A percentile compares a stretch with the other conserved stretches of the same genome.
phyloP scores from a whole-genome alignment of 176 grass and related monocot genomes.

The Otatea glauca region DNA sequence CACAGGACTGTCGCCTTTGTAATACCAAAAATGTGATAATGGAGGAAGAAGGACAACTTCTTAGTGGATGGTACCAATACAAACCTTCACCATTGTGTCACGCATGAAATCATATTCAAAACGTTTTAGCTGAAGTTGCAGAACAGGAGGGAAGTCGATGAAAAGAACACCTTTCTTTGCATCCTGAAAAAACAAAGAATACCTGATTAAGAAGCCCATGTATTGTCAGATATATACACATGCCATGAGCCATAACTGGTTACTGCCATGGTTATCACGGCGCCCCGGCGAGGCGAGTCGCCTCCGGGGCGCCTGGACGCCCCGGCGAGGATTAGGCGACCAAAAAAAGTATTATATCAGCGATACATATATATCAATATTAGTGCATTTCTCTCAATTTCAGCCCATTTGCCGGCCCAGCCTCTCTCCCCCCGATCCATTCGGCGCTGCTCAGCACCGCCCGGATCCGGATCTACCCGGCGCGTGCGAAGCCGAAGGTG shows the following conservation, averaged over 20 bases:
- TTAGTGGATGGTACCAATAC: constrained; percentile 44
- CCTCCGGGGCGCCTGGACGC: too few relatives aligned
- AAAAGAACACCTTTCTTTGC: constrained; percentile 99
- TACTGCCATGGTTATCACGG: background rate
- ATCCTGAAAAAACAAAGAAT: constrained; percentile 73
- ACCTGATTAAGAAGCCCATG: constrained; percentile 18
- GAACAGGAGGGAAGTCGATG: constrained; percentile 95
- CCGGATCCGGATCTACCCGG: too few relatives aligned
- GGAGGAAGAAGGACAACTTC: background rate
- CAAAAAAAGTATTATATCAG: too few relatives aligned
- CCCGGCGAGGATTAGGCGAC: too few relatives aligned
- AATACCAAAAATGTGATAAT: constrained; percentile 16
- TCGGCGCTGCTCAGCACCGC: too few relatives aligned
- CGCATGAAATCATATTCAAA: constrained; percentile 99
- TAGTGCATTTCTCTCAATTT: too few relatives aligned
- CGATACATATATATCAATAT: too few relatives aligned
- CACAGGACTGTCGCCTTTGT: constrained; percentile 1
- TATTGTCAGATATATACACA: background rate
- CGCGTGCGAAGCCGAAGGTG: too few relatives aligned
- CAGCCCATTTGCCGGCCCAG: too few relatives aligned
- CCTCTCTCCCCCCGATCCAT: too few relatives aligned
- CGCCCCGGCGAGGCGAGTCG: too few relatives aligned
- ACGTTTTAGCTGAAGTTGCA: constrained; percentile 98
- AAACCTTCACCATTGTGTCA: constrained; percentile 98
- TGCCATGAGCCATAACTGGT: background rate